These are phyloP conservation scores for Cryptosporidium parvum DNA, from an alignment of 169 alveolate species.

Conservation along the genomic window DNA sequence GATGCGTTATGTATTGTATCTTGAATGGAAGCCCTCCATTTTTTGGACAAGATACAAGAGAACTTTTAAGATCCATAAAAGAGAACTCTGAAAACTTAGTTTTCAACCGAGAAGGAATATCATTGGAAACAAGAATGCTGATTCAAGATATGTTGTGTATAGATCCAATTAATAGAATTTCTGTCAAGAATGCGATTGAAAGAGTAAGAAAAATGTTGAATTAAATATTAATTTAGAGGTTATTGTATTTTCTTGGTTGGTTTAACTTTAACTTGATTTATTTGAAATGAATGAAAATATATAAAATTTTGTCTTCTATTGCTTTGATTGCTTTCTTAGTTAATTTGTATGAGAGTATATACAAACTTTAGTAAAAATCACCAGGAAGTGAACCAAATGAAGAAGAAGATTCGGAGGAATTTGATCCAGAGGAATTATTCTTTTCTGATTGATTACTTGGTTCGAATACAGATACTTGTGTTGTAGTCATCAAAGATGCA, in stretches of 20 bases:
- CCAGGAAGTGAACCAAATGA: conserved; percentile 13
- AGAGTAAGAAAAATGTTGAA: background rate
- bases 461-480: conserved; percentile 96
- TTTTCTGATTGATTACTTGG: conserved; percentile 39
- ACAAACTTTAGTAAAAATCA: background rate
- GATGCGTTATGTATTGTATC: conserved; percentile 56
- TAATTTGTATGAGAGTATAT: too few relatives aligned
- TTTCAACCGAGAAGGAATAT: conserved; percentile 1
- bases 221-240: background rate
- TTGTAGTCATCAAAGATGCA: conserved; percentile 97
- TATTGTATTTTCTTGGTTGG: background rate
- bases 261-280: background rate
- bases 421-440: background rate
- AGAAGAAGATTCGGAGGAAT: background rate
- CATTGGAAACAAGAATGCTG: conserved; percentile 32
- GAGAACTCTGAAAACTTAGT: background rate
- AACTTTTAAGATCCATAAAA: conserved; percentile 15
- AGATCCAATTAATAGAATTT: conserved; percentile 48
- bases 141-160: conserved; percentile 16
- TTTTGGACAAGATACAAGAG: conserved; percentile 35
- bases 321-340: background rate
- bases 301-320: background rate
- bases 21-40: conserved; percentile 49
- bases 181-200: conserved; percentile 12
- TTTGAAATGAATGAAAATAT: background rate